Evolutionary conservation across 257 asterid genomes (phyloP).

Genomic region (Capsicum baccatum): DNA sequence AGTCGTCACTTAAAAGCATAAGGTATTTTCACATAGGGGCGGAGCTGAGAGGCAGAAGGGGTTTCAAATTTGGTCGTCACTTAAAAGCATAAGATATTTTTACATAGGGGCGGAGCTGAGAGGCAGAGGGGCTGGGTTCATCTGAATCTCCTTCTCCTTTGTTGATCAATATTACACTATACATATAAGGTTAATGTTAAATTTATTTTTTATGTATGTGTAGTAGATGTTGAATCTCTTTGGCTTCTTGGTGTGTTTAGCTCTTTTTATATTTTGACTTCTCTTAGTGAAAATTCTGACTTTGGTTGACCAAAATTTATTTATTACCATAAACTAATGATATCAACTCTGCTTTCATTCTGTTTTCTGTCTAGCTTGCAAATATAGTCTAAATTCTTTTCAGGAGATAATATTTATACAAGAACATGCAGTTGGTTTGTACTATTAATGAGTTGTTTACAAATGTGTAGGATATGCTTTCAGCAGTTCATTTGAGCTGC

Average conservation of each 20-base stretch:
- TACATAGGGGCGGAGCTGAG: neutral
- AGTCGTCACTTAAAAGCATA: neutral
- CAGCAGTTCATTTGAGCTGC: conserved; percentile 45
- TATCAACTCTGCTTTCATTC: neutral
- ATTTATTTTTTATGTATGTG: neutral
- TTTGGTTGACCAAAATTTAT: neutral
- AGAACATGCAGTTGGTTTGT: neutral
- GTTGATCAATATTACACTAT: neutral
- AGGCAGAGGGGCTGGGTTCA: neutral
- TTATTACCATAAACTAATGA: neutral
- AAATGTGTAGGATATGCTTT: conserved; percentile 46
- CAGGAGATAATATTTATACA: neutral
- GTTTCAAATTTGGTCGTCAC: too few species aligned
- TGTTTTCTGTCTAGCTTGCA: neutral
- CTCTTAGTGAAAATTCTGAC: neutral
- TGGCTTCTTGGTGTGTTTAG: neutral
- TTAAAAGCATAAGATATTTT: neutral
- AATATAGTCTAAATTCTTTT: neutral
- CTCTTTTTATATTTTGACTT: neutral
- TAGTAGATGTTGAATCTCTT: neutral
- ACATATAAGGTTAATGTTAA: neutral
- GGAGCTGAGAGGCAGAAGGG: neutral
- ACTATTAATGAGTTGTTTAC: neutral
- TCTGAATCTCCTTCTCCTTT: neutral
- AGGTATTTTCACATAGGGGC: neutral